Evolutionary conservation across 805 yeast species (phyloP).

Genomic region (Saccharomycopsis javanensis): DNA sequence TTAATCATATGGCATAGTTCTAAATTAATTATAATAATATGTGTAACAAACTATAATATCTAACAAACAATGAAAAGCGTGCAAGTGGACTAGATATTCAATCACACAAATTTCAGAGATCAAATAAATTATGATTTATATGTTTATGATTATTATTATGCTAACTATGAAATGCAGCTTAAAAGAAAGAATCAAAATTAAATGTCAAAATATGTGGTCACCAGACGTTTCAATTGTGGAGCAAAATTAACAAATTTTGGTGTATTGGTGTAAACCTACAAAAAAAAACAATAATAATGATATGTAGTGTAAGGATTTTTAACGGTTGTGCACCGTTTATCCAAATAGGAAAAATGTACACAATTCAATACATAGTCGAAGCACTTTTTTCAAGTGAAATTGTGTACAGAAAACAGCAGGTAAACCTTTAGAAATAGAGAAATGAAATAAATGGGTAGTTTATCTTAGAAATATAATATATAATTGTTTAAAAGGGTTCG

Average conservation of each 20-base stretch:
- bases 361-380: not conserved
- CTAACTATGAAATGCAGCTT: too few species aligned
- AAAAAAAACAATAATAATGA: too few species aligned
- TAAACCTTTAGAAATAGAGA: not conserved
- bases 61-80: too few species aligned
- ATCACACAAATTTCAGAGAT: too few species aligned
- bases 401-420: not conserved
- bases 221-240: not conserved
- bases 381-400: not conserved
- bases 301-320: not conserved
- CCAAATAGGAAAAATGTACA: not conserved
- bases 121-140: too few species aligned
- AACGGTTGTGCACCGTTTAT: not conserved
- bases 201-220: not conserved
- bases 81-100: too few species aligned
- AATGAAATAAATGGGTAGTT: not conserved
- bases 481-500: not conserved
- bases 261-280: not conserved
- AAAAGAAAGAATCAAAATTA: too few species aligned
- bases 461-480: not conserved
- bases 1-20: too few species aligned
- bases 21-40: too few species aligned
- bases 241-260: not conserved
- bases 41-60: too few species aligned
- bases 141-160: too few species aligned